Percentiles rank a stretch among this genome's conserved stretches.
phyloP scores from a whole-genome alignment of 495 filamentous ascomycete species.

The Hypoxylon trugodes region DNA sequence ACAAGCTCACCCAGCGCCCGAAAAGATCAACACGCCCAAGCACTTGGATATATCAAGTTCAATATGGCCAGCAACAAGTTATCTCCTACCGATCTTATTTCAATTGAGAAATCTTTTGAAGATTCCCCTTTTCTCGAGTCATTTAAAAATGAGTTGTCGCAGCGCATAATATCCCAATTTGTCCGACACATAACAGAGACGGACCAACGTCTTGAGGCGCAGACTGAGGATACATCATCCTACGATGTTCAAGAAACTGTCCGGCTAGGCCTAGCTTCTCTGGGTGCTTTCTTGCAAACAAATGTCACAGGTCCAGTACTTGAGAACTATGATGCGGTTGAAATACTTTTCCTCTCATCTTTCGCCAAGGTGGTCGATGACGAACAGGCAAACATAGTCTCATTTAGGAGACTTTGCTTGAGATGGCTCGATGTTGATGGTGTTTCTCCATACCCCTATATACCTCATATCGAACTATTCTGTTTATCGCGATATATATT shows the following conservation, averaged over 20 bases:
- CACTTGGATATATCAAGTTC: background rate
- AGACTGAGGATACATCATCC: background rate
- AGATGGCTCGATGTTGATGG: slow-evolving; percentile 79
- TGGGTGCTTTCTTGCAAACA: slow-evolving; percentile 86
- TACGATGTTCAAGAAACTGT: slow-evolving; percentile 3
- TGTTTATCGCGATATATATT: slow-evolving; percentile 76
- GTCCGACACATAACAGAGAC: slow-evolving; percentile 6
- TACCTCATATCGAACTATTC: slow-evolving; percentile 83
- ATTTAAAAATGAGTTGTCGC: slow-evolving; percentile 15
- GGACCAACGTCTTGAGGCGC: background rate
- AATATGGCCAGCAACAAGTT: slow-evolving; percentile 20
- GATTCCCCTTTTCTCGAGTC: slow-evolving; percentile 14
- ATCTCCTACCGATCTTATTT: slow-evolving; percentile 18
- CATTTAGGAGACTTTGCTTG: slow-evolving; percentile 60
- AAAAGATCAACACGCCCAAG: too few species aligned
- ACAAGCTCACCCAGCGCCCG: too few species aligned
- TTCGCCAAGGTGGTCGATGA: slow-evolving; percentile 22
- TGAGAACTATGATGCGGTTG: slow-evolving; percentile 47
- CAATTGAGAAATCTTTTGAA: slow-evolving; percentile 26
- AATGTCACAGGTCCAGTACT: slow-evolving; percentile 93
- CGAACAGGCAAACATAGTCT: slow-evolving; percentile 2
- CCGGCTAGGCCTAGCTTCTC: slow-evolving; percentile 69
- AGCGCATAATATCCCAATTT: slow-evolving; percentile 24
- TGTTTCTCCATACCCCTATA: slow-evolving; percentile 83
- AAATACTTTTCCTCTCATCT: slow-evolving; percentile 40